Evolutionary conservation across 345 rosid genomes (phyloP), one percentile per base, ranked within the genome.

Genomic region (Linum usitatissimum): DNA sequence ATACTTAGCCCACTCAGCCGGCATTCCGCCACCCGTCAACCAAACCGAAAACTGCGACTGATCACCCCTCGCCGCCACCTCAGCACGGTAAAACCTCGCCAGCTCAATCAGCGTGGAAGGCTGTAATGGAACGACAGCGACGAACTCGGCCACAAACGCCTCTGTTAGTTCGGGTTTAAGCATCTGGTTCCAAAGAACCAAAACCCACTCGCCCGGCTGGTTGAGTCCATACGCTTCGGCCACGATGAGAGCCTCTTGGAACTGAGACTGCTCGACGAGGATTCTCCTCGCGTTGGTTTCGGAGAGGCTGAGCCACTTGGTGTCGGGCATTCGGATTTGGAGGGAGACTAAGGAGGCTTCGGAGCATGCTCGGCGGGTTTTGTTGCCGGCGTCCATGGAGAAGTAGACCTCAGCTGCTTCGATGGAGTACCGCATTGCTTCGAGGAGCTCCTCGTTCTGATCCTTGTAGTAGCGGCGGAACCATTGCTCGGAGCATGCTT

Each of bases 221-320:
- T 93, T 93, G 66, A 93, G 96, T 69, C 84, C 74, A 58, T 93
- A 93, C 38, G 99, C 99, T 76, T 93, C 99, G 38, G 99, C 99
- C 68, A 93, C 97, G 18, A 90, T 87, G 64, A 93, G 66, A 62
- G 99, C 96, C 81, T 93, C 99, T 64, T 81, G 99, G 78, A 93
- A 93, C 45, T 82, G 88, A 19, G 90, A 83, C 76, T 90, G 99
- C 70, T 87, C 97, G 53, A 90, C 99, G 57, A 90, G 65, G 39
- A 84, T 84, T 63, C 88, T 75, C 74, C 99, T 80, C 17, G 96
- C 97, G 70, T 93, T 90, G 59, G 99, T 93, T 67, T 88, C 97
- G 23, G 91, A 81, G 61, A 84, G 75, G 64, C 78, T 75, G 40
- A 93, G 86, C 99, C 97, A 93, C 70, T 80, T 86, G 49, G 80